A percentile compares a stretch with the other conserved stretches of the same genome.
Conservation (phyloP, 192 early-diverging fungal genomes). For the Pilobolus umbonatus region DNA sequence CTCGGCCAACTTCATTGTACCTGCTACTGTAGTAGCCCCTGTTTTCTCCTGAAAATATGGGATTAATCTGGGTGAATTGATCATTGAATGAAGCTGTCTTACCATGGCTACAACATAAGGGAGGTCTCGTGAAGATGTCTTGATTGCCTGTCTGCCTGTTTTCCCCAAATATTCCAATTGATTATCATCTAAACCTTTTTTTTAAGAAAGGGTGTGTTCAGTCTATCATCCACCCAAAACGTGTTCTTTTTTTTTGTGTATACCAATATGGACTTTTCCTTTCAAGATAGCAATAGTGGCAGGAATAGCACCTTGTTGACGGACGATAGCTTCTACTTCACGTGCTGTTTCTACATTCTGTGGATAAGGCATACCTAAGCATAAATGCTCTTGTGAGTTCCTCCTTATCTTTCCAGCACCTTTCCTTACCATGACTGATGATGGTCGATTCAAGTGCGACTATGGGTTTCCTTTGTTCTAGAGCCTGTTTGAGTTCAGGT, state of each 20-base stretch:
- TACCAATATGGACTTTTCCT: slow-evolving; percentile 77
- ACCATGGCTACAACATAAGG: slow-evolving; percentile 69
- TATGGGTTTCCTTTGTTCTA: slow-evolving; percentile 60
- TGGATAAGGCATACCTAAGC: slow-evolving; percentile 82
- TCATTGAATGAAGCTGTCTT: slow-evolving; percentile 1
- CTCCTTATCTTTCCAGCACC: not conserved
- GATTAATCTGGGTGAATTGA: not conserved
- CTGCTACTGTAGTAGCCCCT: slow-evolving; percentile 91
- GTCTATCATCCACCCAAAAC: not conserved
- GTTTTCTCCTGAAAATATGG: slow-evolving; percentile 37
- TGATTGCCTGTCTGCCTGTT: slow-evolving; percentile 56
- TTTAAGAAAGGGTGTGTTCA: no score
- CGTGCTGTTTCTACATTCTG: slow-evolving; percentile 84
- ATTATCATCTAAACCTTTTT: slow-evolving; percentile 53
- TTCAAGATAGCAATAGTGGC: slow-evolving; percentile 90
- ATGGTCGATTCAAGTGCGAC: slow-evolving; percentile 95
- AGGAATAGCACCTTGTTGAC: slow-evolving; percentile 66
- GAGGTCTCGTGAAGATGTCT: slow-evolving; percentile 83
- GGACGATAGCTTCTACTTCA: slow-evolving; percentile 73
- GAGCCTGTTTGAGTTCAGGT: slow-evolving; percentile 47
- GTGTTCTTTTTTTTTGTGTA: not conserved
- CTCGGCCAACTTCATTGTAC: slow-evolving; percentile 86
- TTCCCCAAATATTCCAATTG: slow-evolving; percentile 62
- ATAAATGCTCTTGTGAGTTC: no score
- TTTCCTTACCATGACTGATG: slow-evolving; percentile 73